Base-by-base conservation (phyloP, 1,284 basidiomycete genomes). In the Earliella scabrosa region DNA sequence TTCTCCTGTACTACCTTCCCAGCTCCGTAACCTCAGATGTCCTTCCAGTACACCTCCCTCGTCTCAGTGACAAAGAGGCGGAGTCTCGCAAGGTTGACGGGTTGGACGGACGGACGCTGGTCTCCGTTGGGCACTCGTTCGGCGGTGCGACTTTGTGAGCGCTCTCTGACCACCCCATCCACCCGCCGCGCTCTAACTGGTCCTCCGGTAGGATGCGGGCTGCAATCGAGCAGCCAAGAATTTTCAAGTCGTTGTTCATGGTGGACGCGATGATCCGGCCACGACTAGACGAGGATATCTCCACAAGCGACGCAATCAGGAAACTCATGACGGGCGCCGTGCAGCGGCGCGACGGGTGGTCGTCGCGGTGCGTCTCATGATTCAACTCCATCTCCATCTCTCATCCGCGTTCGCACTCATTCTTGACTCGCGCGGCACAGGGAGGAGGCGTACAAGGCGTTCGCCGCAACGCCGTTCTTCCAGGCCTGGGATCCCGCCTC, bases 91-190 rank as follows among this genome's bases (percentile, higher is more conserved):
- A 71, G 58, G 59, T 63, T 10, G 61, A 69, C 26, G 84, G 89
- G 3, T 80, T 83, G 64, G 53, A 46, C 3, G 60, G 71, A 21
- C 79, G 85, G 16, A 80, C 66, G 11, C 66, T 92, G 3, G 73
- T 95, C 21, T 83, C 78, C 1, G 71, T 94, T 2, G 94, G 93
- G 0, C 93, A 97, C 69, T 95, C 92, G 0, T 87, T 90, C 56
- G 91, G 93, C 24, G 92, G 89, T 1, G 87, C 85, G 60, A 82
- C 83, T 3, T 77, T 81, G 88, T 91, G 66, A 68, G 85, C 73
- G 27, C 11, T 44, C 21, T 29, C 38, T 7, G 24, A 4, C 5
- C 26, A 32, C 29, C 45, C 14, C 24, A 46, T 36, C 31, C 27
- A n/a, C n/a, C n/a, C n/a, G n/a, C n/a, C n/a, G n/a, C 31, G 36